These are phyloP conservation scores for Fusarium zealandicum DNA, from an alignment of 2,329 filamentous ascomycete genomes.

Conservation along the genomic window DNA sequence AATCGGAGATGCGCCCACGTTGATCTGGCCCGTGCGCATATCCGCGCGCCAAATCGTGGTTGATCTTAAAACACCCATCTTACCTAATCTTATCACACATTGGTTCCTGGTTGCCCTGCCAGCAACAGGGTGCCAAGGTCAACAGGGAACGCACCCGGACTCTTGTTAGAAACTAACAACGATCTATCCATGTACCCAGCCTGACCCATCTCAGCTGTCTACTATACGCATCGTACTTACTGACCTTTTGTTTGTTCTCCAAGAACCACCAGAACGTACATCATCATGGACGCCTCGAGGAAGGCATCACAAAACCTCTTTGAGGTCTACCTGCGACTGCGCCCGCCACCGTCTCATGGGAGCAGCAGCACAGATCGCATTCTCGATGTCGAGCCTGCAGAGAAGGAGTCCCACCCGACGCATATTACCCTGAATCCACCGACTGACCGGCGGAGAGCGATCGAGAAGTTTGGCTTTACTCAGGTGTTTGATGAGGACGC, in stretches of 20 bases:
- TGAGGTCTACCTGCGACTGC: conserved; percentile 87
- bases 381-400: conserved; percentile 74
- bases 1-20: not conserved
- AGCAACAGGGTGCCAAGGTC: conserved; percentile 21
- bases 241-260: conserved; percentile 12
- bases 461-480: conserved; percentile 95
- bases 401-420: conserved; percentile 57
- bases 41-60: conserved; percentile 14
- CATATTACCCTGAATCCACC: conserved; percentile 83
- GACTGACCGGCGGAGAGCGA: conserved; percentile 82
- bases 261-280: conserved; percentile 9
- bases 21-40: conserved; percentile 14
- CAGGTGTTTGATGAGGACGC: conserved; percentile 89
- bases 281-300: conserved; percentile 51
- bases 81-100: conserved; percentile 18
- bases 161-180: conserved; percentile 16
- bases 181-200: conserved; percentile 36
- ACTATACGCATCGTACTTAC: conserved; percentile 12
- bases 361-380: conserved; percentile 68
- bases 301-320: conserved; percentile 69
- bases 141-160: conserved; percentile 15
- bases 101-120: conserved; percentile 32
- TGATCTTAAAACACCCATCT: conserved; percentile 16
- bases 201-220: conserved; percentile 20
- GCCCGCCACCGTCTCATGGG: conserved; percentile 67